Evolutionary conservation across 768 basidiomycete genomes (phyloP).

Genomic region (Leucocoprinus birnbaumii): DNA sequence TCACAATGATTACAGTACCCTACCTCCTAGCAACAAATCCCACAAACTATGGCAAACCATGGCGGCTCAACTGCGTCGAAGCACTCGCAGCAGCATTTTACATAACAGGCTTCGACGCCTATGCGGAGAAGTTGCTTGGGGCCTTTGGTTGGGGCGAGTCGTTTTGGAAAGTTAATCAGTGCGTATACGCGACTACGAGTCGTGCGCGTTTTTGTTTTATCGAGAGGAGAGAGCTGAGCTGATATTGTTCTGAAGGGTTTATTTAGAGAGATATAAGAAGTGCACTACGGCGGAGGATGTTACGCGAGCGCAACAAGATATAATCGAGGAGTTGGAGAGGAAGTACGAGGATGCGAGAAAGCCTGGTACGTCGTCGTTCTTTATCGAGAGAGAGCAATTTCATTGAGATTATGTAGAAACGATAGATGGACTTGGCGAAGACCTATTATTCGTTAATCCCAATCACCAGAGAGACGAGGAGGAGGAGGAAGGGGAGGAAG

Average conservation of each 20-base stretch:
- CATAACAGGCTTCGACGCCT: conserved; percentile 80
- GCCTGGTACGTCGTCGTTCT: conserved; percentile 35
- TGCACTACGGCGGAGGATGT: conserved; percentile 66
- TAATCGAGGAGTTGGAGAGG: conserved; percentile 67
- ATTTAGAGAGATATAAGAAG: conserved; percentile 73
- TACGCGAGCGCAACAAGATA: conserved; percentile 54
- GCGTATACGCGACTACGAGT: no score
- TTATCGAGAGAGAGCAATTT: no score
- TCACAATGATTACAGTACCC: conserved; percentile 69
- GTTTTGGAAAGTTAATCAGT: conserved; percentile 87
- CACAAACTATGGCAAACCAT: conserved; percentile 97
- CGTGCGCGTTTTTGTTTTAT: no score
- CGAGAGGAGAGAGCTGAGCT: no score
- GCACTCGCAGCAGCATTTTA: conserved; percentile 94
- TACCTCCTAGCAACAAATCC: conserved; percentile 96
- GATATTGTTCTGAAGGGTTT: conserved; percentile 33
- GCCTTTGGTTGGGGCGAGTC: conserved; percentile 91
- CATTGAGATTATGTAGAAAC: background rate
- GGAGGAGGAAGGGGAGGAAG: background rate
- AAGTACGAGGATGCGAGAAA: conserved; percentile 57
- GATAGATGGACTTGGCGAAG: conserved; percentile 39
- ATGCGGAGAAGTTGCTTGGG: conserved; percentile 74
- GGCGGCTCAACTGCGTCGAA: conserved; percentile 93
- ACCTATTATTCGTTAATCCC: conserved; percentile 67
- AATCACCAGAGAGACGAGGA: conserved; percentile 41